Conservation (phyloP, 2,329 filamentous ascomycete species). For the Fusarium sp. region DNA sequence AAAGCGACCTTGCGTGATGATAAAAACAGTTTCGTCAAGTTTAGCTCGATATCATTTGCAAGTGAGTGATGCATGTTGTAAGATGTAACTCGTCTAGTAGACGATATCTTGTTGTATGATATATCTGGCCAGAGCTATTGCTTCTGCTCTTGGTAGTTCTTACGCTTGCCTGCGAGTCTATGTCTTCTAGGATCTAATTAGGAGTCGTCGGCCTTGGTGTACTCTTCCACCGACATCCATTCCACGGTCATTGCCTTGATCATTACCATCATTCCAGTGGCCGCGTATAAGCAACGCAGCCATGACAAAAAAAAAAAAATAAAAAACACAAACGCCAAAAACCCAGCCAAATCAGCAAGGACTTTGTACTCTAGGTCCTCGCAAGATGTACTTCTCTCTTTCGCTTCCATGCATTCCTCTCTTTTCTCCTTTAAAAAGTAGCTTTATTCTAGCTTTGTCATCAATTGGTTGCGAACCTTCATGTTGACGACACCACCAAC, state of each 20-base stretch:
- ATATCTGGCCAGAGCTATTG: neutral
- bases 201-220: conserved; percentile 10
- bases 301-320: neutral
- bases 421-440: neutral
- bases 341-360: neutral
- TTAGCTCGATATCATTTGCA: neutral
- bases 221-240: conserved; percentile 11
- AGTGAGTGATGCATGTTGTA: neutral
- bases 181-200: conserved; percentile 28
- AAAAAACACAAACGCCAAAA: conserved; percentile 18
- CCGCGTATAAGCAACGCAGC: conserved; percentile 10
- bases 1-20: conserved; percentile 37
- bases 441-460: conserved; percentile 66
- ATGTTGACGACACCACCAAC: conserved; percentile 88
- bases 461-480: conserved; percentile 74
- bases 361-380: neutral
- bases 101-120: neutral
- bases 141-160: conserved; percentile 2
- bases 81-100: neutral
- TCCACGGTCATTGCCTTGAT: conserved; percentile 6
- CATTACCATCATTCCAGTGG: conserved; percentile 8
- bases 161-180: conserved; percentile 13
- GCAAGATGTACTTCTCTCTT: neutral
- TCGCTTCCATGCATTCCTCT: neutral
- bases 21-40: neutral